A percentile compares a stretch with the other conserved stretches of the same genome.
Conservation (phyloP, 2,329 filamentous ascomycete species). For the Sporothrix pseudoabietina region DNA sequence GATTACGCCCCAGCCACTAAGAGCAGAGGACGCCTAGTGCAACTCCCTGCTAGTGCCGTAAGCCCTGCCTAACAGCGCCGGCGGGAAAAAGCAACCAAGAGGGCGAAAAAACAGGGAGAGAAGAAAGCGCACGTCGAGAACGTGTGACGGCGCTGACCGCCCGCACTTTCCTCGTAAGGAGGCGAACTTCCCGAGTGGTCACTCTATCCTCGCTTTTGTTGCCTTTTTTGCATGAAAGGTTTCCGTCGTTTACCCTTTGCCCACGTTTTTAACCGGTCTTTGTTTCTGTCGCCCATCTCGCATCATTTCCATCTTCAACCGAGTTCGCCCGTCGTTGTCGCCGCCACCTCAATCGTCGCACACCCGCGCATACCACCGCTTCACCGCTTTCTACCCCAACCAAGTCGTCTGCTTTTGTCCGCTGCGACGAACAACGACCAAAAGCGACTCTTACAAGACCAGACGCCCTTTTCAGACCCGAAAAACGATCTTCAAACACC, state of each 20-base stretch:
- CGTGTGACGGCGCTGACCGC: slow-evolving; percentile 25
- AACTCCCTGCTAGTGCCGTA: slow-evolving; percentile 9
- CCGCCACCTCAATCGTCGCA: neutral
- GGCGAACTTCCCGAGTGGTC: slow-evolving; percentile 11
- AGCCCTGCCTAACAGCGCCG: neutral
- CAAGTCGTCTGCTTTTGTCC: neutral
- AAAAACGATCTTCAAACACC: neutral
- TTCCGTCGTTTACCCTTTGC: neutral
- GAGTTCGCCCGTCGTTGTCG: neutral
- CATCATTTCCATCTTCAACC: neutral
- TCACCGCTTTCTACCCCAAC: slow-evolving; percentile 11
- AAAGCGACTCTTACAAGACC: neutral
- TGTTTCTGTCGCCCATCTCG: neutral
- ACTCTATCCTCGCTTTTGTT: slow-evolving; percentile 2
- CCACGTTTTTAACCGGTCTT: neutral
- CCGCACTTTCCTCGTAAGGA: slow-evolving; percentile 21
- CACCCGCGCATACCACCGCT: neutral
- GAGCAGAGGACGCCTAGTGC: neutral
- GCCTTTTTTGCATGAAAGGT: neutral
- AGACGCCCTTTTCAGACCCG: neutral
- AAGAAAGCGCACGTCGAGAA: slow-evolving; percentile 19
- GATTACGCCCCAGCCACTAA: slow-evolving; percentile 19
- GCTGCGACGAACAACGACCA: neutral
- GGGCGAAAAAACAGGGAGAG: neutral
- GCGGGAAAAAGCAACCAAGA: neutral